Conservation (phyloP, 371 early-diverging fungal species). For the Chytridium lagenaria region DNA sequence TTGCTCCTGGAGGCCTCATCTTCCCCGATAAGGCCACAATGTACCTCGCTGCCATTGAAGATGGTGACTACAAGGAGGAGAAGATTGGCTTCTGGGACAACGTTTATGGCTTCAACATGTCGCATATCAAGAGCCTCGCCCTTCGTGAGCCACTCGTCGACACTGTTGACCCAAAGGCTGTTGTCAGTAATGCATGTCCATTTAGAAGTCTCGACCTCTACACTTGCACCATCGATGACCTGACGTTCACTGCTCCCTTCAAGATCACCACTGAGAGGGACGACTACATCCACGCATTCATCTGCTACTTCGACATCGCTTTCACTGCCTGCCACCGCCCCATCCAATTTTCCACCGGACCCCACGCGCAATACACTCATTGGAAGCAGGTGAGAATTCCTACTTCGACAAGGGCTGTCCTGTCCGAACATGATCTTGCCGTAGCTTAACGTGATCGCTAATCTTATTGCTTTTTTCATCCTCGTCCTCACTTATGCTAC, state of each 20-base stretch:
- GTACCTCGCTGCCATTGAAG: constrained; percentile 76
- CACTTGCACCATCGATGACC: constrained; percentile 72
- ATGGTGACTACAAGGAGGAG: constrained; percentile 76
- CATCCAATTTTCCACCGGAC: constrained; percentile 73
- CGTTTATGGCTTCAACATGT: constrained; percentile 90
- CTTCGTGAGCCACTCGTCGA: constrained; percentile 69
- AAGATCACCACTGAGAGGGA: constrained; percentile 62
- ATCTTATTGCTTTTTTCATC: too few species aligned
- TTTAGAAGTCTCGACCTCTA: constrained; percentile 59
- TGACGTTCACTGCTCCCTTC: constrained; percentile 71
- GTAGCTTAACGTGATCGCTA: too few species aligned
- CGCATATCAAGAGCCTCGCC: constrained; percentile 74
- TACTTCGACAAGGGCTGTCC: neutral
- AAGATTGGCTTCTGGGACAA: constrained; percentile 84
- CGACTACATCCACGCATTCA: constrained; percentile 75
- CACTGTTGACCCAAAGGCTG: constrained; percentile 70
- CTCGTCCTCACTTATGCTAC: too few species aligned
- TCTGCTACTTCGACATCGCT: constrained; percentile 85
- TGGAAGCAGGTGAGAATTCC: constrained; percentile 56
- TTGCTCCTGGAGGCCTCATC: constrained; percentile 65
- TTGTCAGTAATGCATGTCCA: constrained; percentile 59
- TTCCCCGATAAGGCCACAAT: constrained; percentile 81
- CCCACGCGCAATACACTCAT: constrained; percentile 67
- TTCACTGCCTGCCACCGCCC: constrained; percentile 73
- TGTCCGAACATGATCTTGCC: neutral